These are phyloP conservation scores for Pichia manshurica DNA, from an alignment of 805 yeast species.

Conservation along the genomic window DNA sequence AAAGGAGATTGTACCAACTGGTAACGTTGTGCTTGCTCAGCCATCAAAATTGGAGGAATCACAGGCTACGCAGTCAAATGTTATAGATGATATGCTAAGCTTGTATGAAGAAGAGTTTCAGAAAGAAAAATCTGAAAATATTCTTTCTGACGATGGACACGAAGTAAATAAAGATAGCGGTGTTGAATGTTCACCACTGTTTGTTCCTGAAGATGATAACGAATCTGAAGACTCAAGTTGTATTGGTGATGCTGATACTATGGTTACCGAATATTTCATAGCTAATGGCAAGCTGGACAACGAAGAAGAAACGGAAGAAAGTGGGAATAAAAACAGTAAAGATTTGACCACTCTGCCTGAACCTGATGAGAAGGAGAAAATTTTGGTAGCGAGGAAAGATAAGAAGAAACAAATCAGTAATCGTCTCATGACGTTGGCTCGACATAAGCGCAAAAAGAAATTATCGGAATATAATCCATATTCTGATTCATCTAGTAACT, in stretches of 20 bases:
- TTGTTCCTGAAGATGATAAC: constrained; percentile 1
- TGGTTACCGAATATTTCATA: too few relatives aligned
- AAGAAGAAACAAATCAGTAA: too few relatives aligned
- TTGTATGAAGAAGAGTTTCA: constrained; percentile 3
- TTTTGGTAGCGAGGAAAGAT: too few relatives aligned
- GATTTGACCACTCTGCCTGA: too few relatives aligned
- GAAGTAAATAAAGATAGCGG: neutral
- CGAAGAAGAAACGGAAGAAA: too few relatives aligned
- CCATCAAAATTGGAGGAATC: neutral
- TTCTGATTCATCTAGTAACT: neutral
- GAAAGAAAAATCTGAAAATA: neutral
- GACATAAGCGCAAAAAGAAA: neutral
- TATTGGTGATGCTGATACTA: too few relatives aligned
- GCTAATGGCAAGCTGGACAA: too few relatives aligned
- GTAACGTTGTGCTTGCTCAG: neutral
- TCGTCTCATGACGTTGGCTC: too few relatives aligned
- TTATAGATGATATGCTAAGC: neutral
- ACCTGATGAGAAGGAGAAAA: too few relatives aligned
- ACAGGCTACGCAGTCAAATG: neutral
- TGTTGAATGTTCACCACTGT: neutral
- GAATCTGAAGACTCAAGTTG: neutral
- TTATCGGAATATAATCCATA: neutral
- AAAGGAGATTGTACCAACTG: neutral
- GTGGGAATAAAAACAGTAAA: too few relatives aligned
- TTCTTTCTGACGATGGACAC: neutral